Percentiles rank a stretch among this genome's conserved stretches.
Evolutionary conservation across 495 filamentous ascomycete genomes (phyloP).

Genomic region (Xylaria scruposa): DNA sequence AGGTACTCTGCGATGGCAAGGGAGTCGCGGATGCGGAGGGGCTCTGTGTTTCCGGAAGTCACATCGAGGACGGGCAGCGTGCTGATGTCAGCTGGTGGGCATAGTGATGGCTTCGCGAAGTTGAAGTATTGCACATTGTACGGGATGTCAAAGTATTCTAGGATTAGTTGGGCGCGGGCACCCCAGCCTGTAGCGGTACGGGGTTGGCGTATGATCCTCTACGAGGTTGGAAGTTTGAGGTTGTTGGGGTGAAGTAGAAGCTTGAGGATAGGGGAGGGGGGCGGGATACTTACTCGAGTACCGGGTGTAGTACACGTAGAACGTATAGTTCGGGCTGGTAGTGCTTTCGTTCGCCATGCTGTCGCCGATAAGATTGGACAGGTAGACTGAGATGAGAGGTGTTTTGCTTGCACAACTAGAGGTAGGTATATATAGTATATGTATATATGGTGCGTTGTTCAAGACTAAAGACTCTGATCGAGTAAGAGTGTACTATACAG

Average conservation of each 20-base stretch:
- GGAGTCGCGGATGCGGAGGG: conserved; percentile 54
- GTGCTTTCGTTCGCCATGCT: conserved; percentile 28
- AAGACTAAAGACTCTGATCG: neutral
- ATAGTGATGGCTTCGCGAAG: conserved; percentile 18
- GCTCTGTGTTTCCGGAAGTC: conserved; percentile 10
- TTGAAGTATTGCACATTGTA: conserved; percentile 27
- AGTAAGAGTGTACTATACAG: neutral
- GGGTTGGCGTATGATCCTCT: conserved; percentile 8
- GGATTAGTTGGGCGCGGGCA: conserved; percentile 28
- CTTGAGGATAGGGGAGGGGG: neutral
- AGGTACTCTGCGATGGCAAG: conserved; percentile 63
- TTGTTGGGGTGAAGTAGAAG: neutral
- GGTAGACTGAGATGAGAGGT: neutral
- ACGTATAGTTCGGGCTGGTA: conserved; percentile 13
- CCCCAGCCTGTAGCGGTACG: conserved; percentile 29
- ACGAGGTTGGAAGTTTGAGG: neutral
- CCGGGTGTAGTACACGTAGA: conserved; percentile 36
- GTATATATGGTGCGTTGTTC: neutral
- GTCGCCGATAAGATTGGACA: neutral
- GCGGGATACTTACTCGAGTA: conserved; percentile 34
- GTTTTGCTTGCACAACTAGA: neutral
- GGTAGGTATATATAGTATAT: neutral
- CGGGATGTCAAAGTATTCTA: conserved; percentile 35
- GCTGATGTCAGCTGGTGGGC: conserved; percentile 23
- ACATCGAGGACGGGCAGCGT: conserved; percentile 32